Conservation (phyloP, 1,139 yeast species). For the Candida anutae region DNA sequence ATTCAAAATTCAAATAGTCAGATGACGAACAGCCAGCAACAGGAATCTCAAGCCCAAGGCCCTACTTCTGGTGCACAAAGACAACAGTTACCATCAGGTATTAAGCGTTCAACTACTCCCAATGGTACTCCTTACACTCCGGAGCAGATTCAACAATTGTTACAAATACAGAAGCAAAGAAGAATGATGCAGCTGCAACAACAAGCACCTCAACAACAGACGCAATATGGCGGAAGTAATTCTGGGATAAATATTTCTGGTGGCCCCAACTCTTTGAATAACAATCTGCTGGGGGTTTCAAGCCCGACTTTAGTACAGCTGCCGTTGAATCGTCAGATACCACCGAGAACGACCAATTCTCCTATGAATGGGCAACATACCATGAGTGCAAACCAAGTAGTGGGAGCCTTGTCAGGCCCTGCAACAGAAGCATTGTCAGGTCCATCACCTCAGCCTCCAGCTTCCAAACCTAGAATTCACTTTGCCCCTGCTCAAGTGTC, state of each 20-base stretch:
- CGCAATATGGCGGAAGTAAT: conserved; percentile 1
- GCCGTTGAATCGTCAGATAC: not conserved
- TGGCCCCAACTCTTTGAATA: not conserved
- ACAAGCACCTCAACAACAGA: conserved; percentile 9
- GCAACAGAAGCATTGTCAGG: not conserved
- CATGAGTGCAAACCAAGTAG: not conserved
- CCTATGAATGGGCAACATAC: not conserved
- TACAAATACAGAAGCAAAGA: conserved; percentile 46
- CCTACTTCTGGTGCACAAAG: conserved; percentile 2
- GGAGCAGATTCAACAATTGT: conserved; percentile 47
- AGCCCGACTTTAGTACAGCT: not conserved
- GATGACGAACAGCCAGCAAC: conserved; percentile 2
- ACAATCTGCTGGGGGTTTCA: not conserved
- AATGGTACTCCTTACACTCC: conserved; percentile 48
- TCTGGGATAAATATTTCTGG: not conserved
- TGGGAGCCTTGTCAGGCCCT: conserved; percentile 2
- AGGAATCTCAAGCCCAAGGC: not conserved
- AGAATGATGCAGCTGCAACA: conserved; percentile 40
- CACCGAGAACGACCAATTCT: not conserved
- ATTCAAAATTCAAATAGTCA: conserved; percentile 1
- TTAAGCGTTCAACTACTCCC: conserved; percentile 36
- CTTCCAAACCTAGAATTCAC: conserved; percentile 31
- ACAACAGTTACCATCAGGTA: conserved; percentile 1
- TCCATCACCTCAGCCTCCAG: conserved; percentile 5
- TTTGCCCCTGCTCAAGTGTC: conserved; percentile 61